Conservation (phyloP, 306 rosid genomes). For the Cercis canadensis region DNA sequence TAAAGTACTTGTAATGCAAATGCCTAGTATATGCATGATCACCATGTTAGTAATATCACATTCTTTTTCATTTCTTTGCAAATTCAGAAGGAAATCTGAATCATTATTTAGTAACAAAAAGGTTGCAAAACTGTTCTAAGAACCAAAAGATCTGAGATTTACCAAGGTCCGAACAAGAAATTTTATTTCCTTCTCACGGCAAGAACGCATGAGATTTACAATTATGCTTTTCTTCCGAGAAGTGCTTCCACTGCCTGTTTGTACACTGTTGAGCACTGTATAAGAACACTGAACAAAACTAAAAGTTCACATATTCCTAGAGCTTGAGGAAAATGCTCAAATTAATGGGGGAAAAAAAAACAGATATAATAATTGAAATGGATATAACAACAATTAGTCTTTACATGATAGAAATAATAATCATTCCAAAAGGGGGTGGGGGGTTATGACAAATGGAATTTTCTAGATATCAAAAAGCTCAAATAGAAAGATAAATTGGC, state of each 20-base stretch:
- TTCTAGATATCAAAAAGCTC: background rate
- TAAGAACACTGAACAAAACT: slow-evolving; percentile 47
- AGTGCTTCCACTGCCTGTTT: slow-evolving; percentile 90
- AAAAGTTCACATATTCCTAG: slow-evolving; percentile 22
- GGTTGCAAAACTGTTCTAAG: background rate
- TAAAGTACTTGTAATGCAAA: slow-evolving; percentile 6
- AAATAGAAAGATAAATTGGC: background rate
- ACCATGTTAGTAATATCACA: background rate
- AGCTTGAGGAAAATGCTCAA: slow-evolving; percentile 13
- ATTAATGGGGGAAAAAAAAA: background rate
- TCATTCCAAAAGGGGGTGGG: background rate
- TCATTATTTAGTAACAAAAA: background rate
- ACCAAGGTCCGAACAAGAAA: slow-evolving; percentile 96
- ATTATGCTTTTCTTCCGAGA: slow-evolving; percentile 78
- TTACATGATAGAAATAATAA: background rate
- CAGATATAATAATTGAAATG: slow-evolving; percentile 11
- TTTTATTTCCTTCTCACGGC: slow-evolving; percentile 92
- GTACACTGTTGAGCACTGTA: slow-evolving; percentile 70
- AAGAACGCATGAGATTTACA: slow-evolving; percentile 80
- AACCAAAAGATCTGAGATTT: slow-evolving; percentile 34
- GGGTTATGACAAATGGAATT: too few relatives aligned
- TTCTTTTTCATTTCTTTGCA: background rate
- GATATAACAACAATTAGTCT: slow-evolving; percentile 9
- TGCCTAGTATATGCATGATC: background rate
- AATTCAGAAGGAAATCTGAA: background rate